phyloP scores from a whole-genome alignment of 2,329 filamentous ascomycete species.

The Fusarium sp. region DNA sequence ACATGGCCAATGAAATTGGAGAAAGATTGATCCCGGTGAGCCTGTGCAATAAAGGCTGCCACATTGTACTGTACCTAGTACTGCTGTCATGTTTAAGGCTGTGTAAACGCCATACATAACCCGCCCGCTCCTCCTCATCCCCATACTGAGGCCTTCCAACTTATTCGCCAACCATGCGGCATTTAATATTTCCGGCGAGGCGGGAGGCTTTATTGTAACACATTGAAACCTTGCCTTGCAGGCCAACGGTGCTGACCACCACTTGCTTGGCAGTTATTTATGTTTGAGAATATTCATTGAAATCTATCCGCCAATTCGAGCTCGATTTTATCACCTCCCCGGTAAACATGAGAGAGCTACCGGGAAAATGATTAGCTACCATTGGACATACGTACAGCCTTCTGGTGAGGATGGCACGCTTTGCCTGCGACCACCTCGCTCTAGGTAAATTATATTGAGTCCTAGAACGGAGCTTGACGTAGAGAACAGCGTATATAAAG shows the following conservation, averaged over 20 bases:
- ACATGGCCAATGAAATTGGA: neutral
- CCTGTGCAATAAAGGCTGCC: neutral
- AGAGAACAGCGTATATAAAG: neutral
- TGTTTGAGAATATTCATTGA: neutral
- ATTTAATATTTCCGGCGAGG: neutral
- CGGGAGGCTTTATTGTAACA: neutral
- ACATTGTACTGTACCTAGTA: neutral
- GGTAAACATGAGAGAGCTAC: neutral
- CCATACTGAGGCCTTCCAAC: neutral
- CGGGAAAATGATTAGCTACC: neutral
- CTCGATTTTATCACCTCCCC: neutral
- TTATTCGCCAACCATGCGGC: neutral
- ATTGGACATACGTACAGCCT: neutral
- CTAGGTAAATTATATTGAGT: neutral
- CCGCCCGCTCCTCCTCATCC: neutral
- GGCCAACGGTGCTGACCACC: neutral
- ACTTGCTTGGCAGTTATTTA: neutral
- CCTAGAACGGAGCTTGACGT: neutral
- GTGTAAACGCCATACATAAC: neutral
- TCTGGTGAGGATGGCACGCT: neutral
- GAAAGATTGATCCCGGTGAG: neutral
- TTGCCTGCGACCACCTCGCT: neutral
- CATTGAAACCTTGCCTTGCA: neutral
- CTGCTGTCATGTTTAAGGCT: neutral
- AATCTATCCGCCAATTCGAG: neutral